Base-by-base conservation (phyloP, 441 rosid genomes). In the Aquilaria agallochum region DNA sequence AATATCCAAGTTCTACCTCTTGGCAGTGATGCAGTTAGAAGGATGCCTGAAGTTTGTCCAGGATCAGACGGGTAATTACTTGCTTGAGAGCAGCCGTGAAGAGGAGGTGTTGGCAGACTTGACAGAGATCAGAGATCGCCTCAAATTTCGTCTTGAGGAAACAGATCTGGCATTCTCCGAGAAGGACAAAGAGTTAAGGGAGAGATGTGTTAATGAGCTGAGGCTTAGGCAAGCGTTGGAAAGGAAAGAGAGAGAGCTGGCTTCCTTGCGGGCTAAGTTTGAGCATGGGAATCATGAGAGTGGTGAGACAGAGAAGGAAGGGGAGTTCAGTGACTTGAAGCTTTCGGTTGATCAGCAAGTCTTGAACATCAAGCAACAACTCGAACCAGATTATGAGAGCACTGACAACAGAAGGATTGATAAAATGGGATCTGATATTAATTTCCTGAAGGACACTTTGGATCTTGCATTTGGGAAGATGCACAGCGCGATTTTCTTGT, bases 381-480 rank as follows among this genome's bases (percentile, higher is more conserved):
- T 88, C 40, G 90, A 82, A 47, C 79, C 87, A n/a, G 89, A 78
- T 62, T 60, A 63, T 44, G 75, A 69, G 65, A 65, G 68, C 15
- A 59, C 62, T 31, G 82, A 76, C 15, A 65, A 63, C 56, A 47
- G 57, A 54, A 69, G 60, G 53, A 68, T 85, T 31, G 91, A 88
- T 67, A 74, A 70, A 52, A 83, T 81, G 89, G 79, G 91, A 4
- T 74, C 74, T 1, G 92, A 90, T 60, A 84, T 92, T 9, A 74
- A 84, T 53, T 69, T 78, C 33, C 67, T 90, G 36, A 90, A 93
- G 68, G 92, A 80, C 54, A 90, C 98, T n/a, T 61, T 88, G 69
- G 94, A 90, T 75, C 72, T 83, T 42, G 96, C 96, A 50, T 90
- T 93, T 50, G 89, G 77, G 34, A 88, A 83, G 81, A 90, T 92